Evolutionary conservation across 179 eudicot genomes (phyloP), one percentile per base, ranked within the genome.

Genomic region (Monotropa hypopitys): DNA sequence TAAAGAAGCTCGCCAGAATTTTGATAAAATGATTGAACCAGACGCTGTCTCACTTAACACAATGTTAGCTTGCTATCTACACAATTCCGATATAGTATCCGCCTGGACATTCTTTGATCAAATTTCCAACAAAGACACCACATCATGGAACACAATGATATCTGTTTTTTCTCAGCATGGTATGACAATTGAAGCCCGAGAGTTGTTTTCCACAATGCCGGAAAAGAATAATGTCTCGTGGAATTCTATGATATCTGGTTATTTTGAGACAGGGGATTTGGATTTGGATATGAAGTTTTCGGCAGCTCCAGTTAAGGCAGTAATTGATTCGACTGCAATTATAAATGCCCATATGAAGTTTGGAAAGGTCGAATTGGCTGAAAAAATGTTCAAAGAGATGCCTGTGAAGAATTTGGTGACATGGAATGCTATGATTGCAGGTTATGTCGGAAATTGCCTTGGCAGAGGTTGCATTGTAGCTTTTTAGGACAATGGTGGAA

Each of bases 61-160:
- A n/a, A 90, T 92, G 98, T 76, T 92, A 61, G 84, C 90, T 47
- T 92, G 98, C 84, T 91, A 87, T 80, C 66, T 88, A 79, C 84
- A 84, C 8, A 89, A 87, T 81, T 79, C 47, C 3, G 88, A 85
- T 78, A 82, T 92, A 23, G 79, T 74, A 46, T 84, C 87, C 4
- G 97, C 92, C 68, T 83, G 81, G 76, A 26, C 4, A 51, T 82
- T 92, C 50, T 93, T 92, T 83, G 80, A 84, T 43, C 56, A 23
- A 28, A 92, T 93, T 85, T 86, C 90, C 28, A 16, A 78, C 6
- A 93, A 83, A 82, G 98, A 93, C 87, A 79, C 71, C 56, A 90
- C 93, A 5, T 91, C 98, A 0, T 93, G 97, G 97, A 93, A 93
- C 76, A 89, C 97, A 1, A 88, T 93, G 97, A 82, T 93, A 57